These are phyloP conservation scores for Pseudotsuga menziesii DNA, from an alignment of 75 land plant genomes.

Conservation along the genomic window DNA sequence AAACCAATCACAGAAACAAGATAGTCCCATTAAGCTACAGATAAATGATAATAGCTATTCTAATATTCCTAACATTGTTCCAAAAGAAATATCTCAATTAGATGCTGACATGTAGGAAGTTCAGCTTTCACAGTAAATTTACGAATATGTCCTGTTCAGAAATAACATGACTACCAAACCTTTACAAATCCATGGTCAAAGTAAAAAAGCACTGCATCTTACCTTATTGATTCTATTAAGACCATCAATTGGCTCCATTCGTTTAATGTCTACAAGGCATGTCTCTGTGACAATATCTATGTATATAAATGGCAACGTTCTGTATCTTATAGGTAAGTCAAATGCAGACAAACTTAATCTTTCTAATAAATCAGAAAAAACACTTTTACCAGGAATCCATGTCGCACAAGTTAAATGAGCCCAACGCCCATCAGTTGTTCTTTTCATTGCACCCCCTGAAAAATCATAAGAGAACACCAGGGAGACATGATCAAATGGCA, in stretches of 20 bases:
- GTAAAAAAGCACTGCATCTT: neutral
- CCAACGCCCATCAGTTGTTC: conserved; percentile 93
- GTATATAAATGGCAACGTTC: neutral
- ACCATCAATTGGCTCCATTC: conserved; percentile 98
- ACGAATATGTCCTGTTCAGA: neutral
- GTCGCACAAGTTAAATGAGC: conserved; percentile 98
- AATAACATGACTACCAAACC: neutral
- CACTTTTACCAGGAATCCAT: conserved; percentile 86
- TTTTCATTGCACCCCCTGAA: conserved; percentile 93
- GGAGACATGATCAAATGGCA: neutral
- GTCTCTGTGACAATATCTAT: conserved; percentile 50
- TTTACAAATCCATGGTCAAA: neutral
- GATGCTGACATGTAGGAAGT: too few relatives aligned
- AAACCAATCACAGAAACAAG: neutral
- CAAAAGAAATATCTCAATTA: neutral
- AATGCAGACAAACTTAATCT: neutral
- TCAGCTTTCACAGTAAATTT: neutral
- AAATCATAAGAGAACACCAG: neutral
- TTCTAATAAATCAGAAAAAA: neutral
- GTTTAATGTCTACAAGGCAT: conserved; percentile 77
- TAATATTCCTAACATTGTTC: neutral
- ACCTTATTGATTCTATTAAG: conserved; percentile 79
- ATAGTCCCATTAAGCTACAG: neutral
- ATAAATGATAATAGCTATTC: neutral
- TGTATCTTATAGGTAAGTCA: neutral